Percentiles rank a stretch among this genome's conserved stretches.
Evolutionary conservation across 768 basidiomycete genomes (phyloP).

Genomic region (Lepiota brunneoincarnata): DNA sequence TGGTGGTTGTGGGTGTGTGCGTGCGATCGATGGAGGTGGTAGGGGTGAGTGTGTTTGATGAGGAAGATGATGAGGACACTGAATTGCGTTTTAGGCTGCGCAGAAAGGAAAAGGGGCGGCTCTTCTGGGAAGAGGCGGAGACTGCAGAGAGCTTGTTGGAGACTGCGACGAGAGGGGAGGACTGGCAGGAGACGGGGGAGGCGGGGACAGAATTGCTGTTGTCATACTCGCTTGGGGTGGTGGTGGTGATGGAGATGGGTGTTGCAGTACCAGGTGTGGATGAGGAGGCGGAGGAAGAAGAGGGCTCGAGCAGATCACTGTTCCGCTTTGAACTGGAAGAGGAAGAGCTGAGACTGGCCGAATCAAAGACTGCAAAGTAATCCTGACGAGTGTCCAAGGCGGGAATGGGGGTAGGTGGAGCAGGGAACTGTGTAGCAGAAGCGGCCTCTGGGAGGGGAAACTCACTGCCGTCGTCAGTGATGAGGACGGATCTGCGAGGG

Average conservation of each 20-base stretch:
- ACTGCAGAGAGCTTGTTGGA: slow-evolving; percentile 7
- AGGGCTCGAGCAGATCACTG: slow-evolving; percentile 23
- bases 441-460: slow-evolving; percentile 26
- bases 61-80: slow-evolving; percentile 25
- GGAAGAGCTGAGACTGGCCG: slow-evolving; percentile 20
- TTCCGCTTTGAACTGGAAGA: slow-evolving; percentile 22
- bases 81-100: slow-evolving; percentile 26
- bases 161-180: slow-evolving; percentile 2
- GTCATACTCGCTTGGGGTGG: slow-evolving; percentile 23
- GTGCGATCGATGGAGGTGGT: slow-evolving; percentile 32
- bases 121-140: slow-evolving; percentile 18
- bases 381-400: slow-evolving; percentile 9
- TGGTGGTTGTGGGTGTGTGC: slow-evolving; percentile 12
- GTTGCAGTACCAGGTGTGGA: slow-evolving; percentile 17
- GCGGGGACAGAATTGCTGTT: slow-evolving; percentile 10
- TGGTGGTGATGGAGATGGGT: slow-evolving; percentile 16
- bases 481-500: slow-evolving; percentile 51
- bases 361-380: slow-evolving; percentile 8
- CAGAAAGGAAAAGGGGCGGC: slow-evolving; percentile 23
- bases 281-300: slow-evolving; percentile 18
- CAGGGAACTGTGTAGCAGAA: slow-evolving; percentile 22
- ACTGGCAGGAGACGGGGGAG: slow-evolving; percentile 6
- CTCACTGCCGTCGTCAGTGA: slow-evolving; percentile 40
- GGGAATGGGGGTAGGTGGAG: slow-evolving; percentile 16
- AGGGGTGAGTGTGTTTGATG: slow-evolving; percentile 34